These are phyloP conservation scores for Neonectria coccinea DNA, from an alignment of 2,329 filamentous ascomycete genomes.

Conservation along the genomic window DNA sequence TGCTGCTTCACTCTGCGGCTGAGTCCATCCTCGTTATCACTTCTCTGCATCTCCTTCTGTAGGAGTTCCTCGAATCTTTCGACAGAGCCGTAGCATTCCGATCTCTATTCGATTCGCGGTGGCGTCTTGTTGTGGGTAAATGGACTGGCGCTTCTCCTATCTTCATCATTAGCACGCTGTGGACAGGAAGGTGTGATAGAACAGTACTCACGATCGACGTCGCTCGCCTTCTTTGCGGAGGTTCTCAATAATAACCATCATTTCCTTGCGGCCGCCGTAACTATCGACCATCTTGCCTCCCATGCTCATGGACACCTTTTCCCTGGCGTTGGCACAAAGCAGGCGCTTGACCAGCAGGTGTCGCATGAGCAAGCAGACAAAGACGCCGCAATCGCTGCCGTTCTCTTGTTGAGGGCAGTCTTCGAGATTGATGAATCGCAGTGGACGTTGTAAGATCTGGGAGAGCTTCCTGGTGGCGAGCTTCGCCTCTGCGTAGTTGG, in stretches of 20 bases:
- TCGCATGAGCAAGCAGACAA: conserved; percentile 94
- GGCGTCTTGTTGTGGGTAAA: conserved; percentile 54
- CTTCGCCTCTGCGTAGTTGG: conserved; percentile 80
- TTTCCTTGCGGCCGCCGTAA: conserved; percentile 84
- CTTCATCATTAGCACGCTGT: conserved; percentile 34
- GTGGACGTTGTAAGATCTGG: conserved; percentile 71
- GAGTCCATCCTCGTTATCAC: conserved; percentile 2
- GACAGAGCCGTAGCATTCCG: conserved; percentile 49
- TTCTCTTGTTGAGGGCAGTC: conserved; percentile 95
- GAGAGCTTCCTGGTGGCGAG: conserved; percentile 77
- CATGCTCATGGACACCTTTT: conserved; percentile 96
- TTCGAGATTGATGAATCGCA: conserved; percentile 83
- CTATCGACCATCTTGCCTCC: conserved; percentile 86
- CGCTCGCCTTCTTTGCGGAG: conserved; percentile 89
- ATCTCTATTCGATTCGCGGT: conserved; percentile 58
- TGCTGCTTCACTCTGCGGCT: background rate
- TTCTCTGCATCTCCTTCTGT: conserved; percentile 23
- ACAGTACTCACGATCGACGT: conserved; percentile 76
- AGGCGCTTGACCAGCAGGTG: conserved; percentile 89
- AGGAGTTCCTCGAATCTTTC: conserved; percentile 46
- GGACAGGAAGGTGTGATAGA: background rate
- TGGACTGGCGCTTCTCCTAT: conserved; percentile 54
- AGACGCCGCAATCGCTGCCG: conserved; percentile 92
- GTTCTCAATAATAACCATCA: conserved; percentile 88
- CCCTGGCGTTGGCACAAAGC: conserved; percentile 79